Percentiles rank a stretch among this genome's conserved stretches.
These are phyloP conservation scores for Pestalotiopsis sp. DNA, from an alignment of 2,329 filamentous ascomycete species.

Conservation along the genomic window DNA sequence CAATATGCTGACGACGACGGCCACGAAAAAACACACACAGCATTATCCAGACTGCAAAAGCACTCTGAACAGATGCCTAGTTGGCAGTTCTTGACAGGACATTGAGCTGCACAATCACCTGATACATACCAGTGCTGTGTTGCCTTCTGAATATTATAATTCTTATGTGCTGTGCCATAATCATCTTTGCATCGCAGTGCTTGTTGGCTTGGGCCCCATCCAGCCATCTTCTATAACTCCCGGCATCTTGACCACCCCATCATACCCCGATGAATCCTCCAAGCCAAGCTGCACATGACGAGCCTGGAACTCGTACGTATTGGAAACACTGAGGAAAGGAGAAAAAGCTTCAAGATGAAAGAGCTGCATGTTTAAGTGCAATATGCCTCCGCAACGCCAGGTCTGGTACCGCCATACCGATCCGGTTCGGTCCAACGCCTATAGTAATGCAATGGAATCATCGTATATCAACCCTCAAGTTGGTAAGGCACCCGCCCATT, in stretches of 20 bases:
- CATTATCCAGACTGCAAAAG: neutral
- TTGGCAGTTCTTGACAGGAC: neutral
- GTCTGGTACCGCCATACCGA: neutral
- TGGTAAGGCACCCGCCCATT: neutral
- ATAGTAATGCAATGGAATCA: conserved; percentile 16
- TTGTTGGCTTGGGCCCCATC: neutral
- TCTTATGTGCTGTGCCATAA: neutral
- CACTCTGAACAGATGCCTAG: neutral
- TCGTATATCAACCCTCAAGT: neutral
- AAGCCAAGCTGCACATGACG: neutral
- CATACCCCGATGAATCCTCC: neutral
- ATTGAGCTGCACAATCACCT: neutral
- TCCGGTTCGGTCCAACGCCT: conserved; percentile 13
- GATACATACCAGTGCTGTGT: neutral
- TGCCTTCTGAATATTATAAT: neutral
- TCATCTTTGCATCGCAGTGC: neutral
- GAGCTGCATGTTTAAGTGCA: neutral
- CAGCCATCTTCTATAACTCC: neutral
- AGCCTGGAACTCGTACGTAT: neutral
- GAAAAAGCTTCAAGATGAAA: neutral
- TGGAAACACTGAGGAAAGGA: neutral
- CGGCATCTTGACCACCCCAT: neutral
- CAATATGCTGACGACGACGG: conserved; percentile 6
- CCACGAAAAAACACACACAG: neutral
- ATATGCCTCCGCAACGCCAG: neutral